Base-by-base conservation (phyloP, 192 early-diverging fungal genomes). In the Coemansia sp. region DNA sequence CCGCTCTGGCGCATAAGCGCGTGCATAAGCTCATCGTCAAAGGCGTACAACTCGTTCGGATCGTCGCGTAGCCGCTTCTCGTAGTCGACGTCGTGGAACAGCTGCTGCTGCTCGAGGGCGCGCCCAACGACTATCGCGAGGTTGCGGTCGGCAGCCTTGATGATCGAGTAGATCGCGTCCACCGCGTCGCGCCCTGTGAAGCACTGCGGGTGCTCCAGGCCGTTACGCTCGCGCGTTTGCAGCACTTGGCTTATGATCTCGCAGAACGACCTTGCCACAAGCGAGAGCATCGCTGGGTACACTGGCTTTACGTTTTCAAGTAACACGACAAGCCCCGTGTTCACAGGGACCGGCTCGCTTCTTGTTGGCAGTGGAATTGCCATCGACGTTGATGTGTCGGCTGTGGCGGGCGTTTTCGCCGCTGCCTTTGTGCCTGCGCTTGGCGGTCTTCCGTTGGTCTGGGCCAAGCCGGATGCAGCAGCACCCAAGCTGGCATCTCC, bases 81-180 rank as follows among this genome's bases (percentile, higher is more conserved):
- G 74, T 92, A 95, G 8, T 85, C 89, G 15, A 97, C 94, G 76
- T 98, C 94, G 72, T 95, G 92, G 79, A 98, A 95, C 63, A 97
- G 89, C 43, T 87, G 88, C 80, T 98, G 97, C 52, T 90, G 87
- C 71, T 93, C 94, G 62, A 98, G 77, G 16, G 95, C 92, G 18
- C 95, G 87, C 20, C 97, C 97, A 16, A 96, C 75, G 10, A 95
- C 83, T 30, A 97, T 75, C 6, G 94, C 93, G 55, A 95, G 78
- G 65, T 97, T 94, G 60, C 95, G 86, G 66, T 98, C 94, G 5
- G 86, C 89, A 2, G 94, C 91, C 63, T 88, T 86, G 70, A 95
- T 92, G 36, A 96, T 89, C 10, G 78, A 83, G 23, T 87, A 86
- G 41, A 97, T 85, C 39, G 89, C 91, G 72, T 95, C 93, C 77